These are phyloP conservation scores for Glonium stellatum DNA, from an alignment of 495 filamentous ascomycete species.

Conservation along the genomic window DNA sequence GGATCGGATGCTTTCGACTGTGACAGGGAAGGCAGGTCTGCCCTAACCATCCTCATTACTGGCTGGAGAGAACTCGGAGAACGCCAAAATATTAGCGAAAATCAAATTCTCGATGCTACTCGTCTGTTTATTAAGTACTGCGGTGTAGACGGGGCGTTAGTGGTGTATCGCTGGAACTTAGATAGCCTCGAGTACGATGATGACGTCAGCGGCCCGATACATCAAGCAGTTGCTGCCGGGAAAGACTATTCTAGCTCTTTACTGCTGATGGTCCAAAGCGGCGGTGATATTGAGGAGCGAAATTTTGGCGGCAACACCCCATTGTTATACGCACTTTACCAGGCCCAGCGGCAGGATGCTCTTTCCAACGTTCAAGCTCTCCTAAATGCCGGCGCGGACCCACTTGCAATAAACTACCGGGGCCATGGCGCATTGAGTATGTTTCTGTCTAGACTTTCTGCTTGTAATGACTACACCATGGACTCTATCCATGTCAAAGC, in stretches of 20 bases:
- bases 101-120: not conserved
- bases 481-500: not conserved
- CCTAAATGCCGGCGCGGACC: not conserved
- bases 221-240: too few species aligned
- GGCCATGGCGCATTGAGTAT: not conserved
- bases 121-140: not conserved
- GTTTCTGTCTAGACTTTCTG: not conserved
- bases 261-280: not conserved
- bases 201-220: too few species aligned
- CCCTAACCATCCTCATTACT: not conserved
- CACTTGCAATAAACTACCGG: not conserved
- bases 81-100: not conserved
- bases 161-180: too few species aligned
- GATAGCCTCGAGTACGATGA: too few species aligned
- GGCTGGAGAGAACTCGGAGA: not conserved
- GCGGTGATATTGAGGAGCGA: not conserved
- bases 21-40: not conserved
- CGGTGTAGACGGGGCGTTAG: not conserved
- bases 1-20: not conserved
- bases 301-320: not conserved
- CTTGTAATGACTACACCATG: not conserved
- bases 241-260: not conserved
- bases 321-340: not conserved
- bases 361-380: not conserved
- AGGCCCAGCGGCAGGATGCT: not conserved